Evolutionary conservation across 192 early-diverging fungal genomes (phyloP), one percentile per base, ranked within the genome.

Genomic region (Coemansia sp.): DNA sequence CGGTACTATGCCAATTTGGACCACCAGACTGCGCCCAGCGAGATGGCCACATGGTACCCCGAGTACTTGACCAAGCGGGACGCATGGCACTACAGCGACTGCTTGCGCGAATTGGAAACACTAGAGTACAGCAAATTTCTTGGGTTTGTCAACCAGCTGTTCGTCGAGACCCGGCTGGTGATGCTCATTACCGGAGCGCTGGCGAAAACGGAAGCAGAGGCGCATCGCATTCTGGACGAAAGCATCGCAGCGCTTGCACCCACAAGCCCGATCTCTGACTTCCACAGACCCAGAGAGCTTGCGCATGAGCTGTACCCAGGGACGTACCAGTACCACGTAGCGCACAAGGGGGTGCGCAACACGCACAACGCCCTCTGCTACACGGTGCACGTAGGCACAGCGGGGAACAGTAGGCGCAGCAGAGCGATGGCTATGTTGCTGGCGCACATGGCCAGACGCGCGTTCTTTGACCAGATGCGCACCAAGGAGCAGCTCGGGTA

Each of bases 381-480:
- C 70, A 85, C 87, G 48, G 64, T 94, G 13, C 89, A 93, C 59
- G 84, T 48, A 39, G 30, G 93, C 33, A 91, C 91, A 12, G 83
- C 88, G 58, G 80, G 82, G 9, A 70, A 68, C 6, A 71, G 95
- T 49, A 82, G 64, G 31, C 62, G 77, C 20, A 68, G 86, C 21
- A 85, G 90, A 33, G 84, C 83, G 21, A 67, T 84, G 2, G 60
- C 92, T 6, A 70, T 73, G 40, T 79, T 99, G 23, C 62, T 97
- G 51, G 84, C 82, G 4, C 89, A 92, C 40, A 90, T 97, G 51
- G 77, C 86, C 18, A 71, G 85, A 26, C 89, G 93, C 62, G 90
- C 94, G 12, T 90, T 86, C 60, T 96, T 97, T 76, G 88, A 94
- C 75, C 89, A 92, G 59, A 72, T 99, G 40, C 86, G 95, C 20